A percentile compares a stretch with the other conserved stretches of the same genome.
phyloP scores from a whole-genome alignment of 352 stramenopile genomes.

The Phytophthora lateralis region DNA sequence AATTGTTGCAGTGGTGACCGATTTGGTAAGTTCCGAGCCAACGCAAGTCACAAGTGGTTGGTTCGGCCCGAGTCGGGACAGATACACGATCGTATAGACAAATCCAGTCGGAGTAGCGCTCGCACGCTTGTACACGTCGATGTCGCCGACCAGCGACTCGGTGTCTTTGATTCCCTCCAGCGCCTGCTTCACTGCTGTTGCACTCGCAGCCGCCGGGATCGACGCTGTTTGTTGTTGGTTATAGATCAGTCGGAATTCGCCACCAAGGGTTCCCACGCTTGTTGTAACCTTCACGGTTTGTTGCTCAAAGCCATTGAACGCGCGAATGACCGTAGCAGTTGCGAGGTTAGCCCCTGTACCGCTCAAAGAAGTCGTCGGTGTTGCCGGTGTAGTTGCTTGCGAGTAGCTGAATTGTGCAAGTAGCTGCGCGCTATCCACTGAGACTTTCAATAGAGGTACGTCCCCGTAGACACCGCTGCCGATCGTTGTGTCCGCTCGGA shows the following conservation, averaged over 20 bases:
- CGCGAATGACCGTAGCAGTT: constrained; percentile 80
- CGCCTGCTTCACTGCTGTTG: constrained; percentile 48
- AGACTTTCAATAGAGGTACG: constrained; percentile 72
- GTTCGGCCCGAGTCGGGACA: constrained; percentile 59
- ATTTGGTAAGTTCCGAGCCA: constrained; percentile 50
- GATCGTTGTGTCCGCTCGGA: constrained; percentile 40
- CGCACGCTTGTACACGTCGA: constrained; percentile 65
- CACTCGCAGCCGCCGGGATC: constrained; percentile 75
- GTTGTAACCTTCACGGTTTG: constrained; percentile 86
- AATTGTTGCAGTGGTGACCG: constrained; percentile 31
- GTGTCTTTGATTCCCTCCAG: constrained; percentile 56
- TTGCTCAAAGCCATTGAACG: constrained; percentile 93
- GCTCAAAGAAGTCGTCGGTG: constrained; percentile 49
- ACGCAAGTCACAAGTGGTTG: constrained; percentile 63
- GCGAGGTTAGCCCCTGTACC: constrained; percentile 82
- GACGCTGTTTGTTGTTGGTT: constrained; percentile 76
- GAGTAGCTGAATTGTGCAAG: constrained; percentile 55
- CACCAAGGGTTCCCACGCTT: constrained; percentile 67
- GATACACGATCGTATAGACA: constrained; percentile 72
- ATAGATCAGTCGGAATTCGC: constrained; percentile 89
- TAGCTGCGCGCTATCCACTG: constrained; percentile 64
- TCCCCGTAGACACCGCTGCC: constrained; percentile 51
- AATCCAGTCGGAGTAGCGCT: constrained; percentile 47
- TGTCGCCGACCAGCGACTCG: constrained; percentile 27
- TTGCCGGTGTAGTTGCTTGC: constrained; percentile 37